Evolutionary conservation across 345 rosid species (phyloP).

Genomic region (Noccaea bulbosa): DNA sequence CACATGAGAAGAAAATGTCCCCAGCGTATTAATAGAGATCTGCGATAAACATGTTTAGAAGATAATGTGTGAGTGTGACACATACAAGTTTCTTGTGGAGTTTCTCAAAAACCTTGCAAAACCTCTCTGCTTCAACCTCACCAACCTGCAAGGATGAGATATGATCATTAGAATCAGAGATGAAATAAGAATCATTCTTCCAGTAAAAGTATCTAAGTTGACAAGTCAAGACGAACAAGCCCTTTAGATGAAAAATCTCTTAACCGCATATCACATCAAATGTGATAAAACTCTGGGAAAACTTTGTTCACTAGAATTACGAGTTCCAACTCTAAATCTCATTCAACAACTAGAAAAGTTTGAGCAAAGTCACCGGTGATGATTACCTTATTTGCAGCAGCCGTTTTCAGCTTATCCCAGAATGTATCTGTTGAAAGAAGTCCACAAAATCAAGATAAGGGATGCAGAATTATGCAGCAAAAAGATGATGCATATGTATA

Average conservation of each 20-base stretch:
- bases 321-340: constrained; percentile 3
- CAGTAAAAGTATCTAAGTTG: not conserved
- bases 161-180: constrained; percentile 17
- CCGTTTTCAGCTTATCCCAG: constrained; percentile 75
- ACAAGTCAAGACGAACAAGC: constrained; percentile 7
- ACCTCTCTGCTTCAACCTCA: constrained; percentile 66
- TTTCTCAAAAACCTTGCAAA: constrained; percentile 75
- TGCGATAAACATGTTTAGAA: not conserved
- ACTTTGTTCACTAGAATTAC: not conserved
- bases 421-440: constrained; percentile 61
- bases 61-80: not conserved
- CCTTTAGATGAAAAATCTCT: not conserved
- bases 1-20: not conserved
- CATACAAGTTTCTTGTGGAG: constrained; percentile 82
- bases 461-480: not conserved
- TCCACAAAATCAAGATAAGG: constrained; percentile 3
- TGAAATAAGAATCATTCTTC: constrained; percentile 14
- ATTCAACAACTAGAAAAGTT: constrained; percentile 18
- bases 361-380: constrained; percentile 7
- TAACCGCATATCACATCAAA: not conserved
- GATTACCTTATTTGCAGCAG: constrained; percentile 71
- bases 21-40: not conserved
- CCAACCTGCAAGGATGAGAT: constrained; percentile 56
- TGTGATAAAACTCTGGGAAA: not conserved
- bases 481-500: not conserved